A percentile compares a stretch with the other conserved stretches of the same genome.
phyloP scores from a whole-genome alignment of 2,329 filamentous ascomycete genomes.

The Clarireedia hainanense region DNA sequence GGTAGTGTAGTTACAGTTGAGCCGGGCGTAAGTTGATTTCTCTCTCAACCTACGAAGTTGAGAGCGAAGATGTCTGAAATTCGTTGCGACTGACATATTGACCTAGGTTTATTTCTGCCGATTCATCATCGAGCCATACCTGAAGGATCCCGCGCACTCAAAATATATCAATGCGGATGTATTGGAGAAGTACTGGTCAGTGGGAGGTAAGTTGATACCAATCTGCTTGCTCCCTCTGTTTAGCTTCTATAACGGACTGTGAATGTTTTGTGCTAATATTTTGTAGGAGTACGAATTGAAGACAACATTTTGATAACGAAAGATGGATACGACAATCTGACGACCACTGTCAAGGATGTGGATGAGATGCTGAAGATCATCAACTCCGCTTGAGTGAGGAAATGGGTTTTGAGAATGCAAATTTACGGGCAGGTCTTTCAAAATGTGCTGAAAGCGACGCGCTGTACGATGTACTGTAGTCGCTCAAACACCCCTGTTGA shows the following conservation, averaged over 20 bases:
- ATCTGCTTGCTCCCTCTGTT: not conserved
- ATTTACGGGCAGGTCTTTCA: not conserved
- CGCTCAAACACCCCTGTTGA: too few species aligned
- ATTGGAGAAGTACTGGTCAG: slow-evolving; percentile 73
- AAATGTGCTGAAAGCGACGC: not conserved
- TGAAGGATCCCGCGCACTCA: slow-evolving; percentile 62
- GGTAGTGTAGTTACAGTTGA: slow-evolving; percentile 89
- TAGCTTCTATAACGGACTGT: not conserved
- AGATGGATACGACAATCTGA: slow-evolving; percentile 63
- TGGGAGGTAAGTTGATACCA: slow-evolving; percentile 43
- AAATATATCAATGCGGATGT: slow-evolving; percentile 70
- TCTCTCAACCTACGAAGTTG: not conserved
- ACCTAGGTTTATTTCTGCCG: slow-evolving; percentile 79
- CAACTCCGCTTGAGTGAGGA: slow-evolving; percentile 11
- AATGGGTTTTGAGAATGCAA: not conserved
- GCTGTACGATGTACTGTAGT: too few species aligned
- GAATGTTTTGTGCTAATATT: too few species aligned
- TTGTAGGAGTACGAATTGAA: slow-evolving; percentile 48
- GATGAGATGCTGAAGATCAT: slow-evolving; percentile 39
- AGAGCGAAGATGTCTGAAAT: not conserved
- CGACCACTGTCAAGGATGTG: slow-evolving; percentile 61
- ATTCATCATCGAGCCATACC: slow-evolving; percentile 77
- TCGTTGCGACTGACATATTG: not conserved
- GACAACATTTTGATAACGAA: slow-evolving; percentile 68
- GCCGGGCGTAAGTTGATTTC: slow-evolving; percentile 59